Evolutionary conservation across 306 rosid species (phyloP), one percentile per base, ranked within the genome.

Genomic region (Arachis stenosperma): DNA sequence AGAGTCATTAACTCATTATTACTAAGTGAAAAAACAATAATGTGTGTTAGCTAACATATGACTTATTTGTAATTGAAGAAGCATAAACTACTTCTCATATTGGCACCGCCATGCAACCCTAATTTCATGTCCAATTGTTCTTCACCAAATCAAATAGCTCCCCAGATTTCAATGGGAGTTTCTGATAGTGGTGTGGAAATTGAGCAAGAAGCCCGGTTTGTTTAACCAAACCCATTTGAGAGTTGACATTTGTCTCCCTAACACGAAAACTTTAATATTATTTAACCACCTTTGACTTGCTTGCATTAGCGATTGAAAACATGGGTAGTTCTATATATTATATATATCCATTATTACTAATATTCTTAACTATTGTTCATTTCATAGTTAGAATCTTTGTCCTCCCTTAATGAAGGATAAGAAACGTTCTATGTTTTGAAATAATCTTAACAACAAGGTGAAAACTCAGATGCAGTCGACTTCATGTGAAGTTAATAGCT

Each of bases 241-340:
- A 39, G 30, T 61, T 61, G 67, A 53, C 33, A 37, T 10, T 82
- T 62, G 64, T 14, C 22, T 67, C 27, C 70, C 37, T 6, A 52
- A 78, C 73, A 59, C 64, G 56, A 15, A 48, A 60, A 27, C 60
- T 62, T 54, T 55, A 54, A 9, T 54, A 54, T 71, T 47, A 51
- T 8, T 54, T 51, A 77, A 37, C 80, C 67, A 74, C 65, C 77
- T 65, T 81, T 66, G 76, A 77, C 80, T 56, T 61, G 6, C 33
- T 48, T 7, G 27, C 7, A 17, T 56, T 8, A 43, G 8, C 46
- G 53, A 46, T 41, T 41, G 39, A 17, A 55, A 55, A 55, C 46
- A 37, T 14, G 51, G 40, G 5, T 61, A 61, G 9, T 37, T 39
- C 5, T 22, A 0, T 39, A 61, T 37, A 33, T 33, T 22, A 22